Base-by-base conservation (phyloP, 192 early-diverging fungal genomes). In the Spizellomyces sp. region DNA sequence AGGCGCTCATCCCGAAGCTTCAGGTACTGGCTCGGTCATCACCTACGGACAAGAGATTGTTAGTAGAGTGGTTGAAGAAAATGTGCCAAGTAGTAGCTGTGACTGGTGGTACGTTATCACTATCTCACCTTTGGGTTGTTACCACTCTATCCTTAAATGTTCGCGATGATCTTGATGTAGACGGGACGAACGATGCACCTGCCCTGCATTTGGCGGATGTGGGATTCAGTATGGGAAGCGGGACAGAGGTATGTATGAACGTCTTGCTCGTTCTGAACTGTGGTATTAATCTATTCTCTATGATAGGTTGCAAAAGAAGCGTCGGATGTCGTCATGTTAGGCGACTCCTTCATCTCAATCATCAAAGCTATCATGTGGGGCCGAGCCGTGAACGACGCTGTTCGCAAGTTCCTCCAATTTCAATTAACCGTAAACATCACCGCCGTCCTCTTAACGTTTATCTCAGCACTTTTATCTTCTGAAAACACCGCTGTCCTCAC, bases 331-430 rank as follows among this genome's bases (percentile, higher is more conserved):
- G 91, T 95, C 62, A 75, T 95, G 55, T 91, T 96, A 89, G 93
- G 95, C 66, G 95, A 96, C 75, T 93, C 59, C 77, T 99, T 99
- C 78, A 88, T 90, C 3, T 94, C 92, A 62, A 91, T 99, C 63
- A 93, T 96, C 67, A 95, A 94, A 61, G 95, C 97, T 45, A 90
- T 95, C 58, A 86, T 98, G 80, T 98, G 96, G 96, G 97, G 97
- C 27, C 87, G 96, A 21, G 81, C 87, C 52, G 96, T 99, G n/a
- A 96, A 96, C 74, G 96, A 98, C 76, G 80, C 94, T 0, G 95
- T 99, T 58, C 94, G 94, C 58, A 98, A 96, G 83, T 99, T 99
- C 70, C 77, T 99, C 75, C 95, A 98, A 85, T 99, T 99, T 84
- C 97, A 99, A 79, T 73, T 99, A 44, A 96, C 97, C 0, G 97